These are phyloP conservation scores for Xerocomus nothofagi DNA, from an alignment of 1,284 basidiomycete species.

Conservation along the genomic window DNA sequence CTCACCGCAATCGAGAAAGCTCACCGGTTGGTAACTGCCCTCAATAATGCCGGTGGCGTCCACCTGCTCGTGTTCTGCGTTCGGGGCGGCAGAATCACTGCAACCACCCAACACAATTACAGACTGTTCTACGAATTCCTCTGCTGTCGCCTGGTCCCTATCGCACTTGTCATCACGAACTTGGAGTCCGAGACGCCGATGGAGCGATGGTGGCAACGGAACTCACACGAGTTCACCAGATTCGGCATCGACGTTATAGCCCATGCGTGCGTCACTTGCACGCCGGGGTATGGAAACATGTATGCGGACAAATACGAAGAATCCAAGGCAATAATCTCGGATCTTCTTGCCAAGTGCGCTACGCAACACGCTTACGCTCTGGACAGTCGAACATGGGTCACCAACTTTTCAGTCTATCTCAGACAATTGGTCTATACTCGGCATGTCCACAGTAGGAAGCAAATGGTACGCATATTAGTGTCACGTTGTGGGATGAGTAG, in stretches of 20 bases:
- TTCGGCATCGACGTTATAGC: slow-evolving; percentile 26
- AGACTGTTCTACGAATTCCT: slow-evolving; percentile 33
- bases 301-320: slow-evolving; percentile 32
- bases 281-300: slow-evolving; percentile 29
- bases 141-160: slow-evolving; percentile 30
- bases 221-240: slow-evolving; percentile 27
- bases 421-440: slow-evolving; percentile 24
- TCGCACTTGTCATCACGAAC: slow-evolving; percentile 32
- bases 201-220: slow-evolving; percentile 32
- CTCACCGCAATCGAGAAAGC: slow-evolving; percentile 34
- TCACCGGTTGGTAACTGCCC: slow-evolving; percentile 18
- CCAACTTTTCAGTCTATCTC: slow-evolving; percentile 26
- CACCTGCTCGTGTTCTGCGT: slow-evolving; percentile 35
- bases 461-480: slow-evolving; percentile 28
- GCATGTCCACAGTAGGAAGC: slow-evolving; percentile 24
- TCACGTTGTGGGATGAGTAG: slow-evolving; percentile 29
- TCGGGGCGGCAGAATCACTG: slow-evolving; percentile 34
- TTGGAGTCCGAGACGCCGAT: slow-evolving; percentile 33
- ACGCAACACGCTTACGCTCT: slow-evolving; percentile 21
- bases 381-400: slow-evolving; percentile 30
- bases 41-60: slow-evolving; percentile 29
- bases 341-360: slow-evolving; percentile 26
- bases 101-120: slow-evolving; percentile 35
- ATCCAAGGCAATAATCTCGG: slow-evolving; percentile 27
- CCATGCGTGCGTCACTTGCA: slow-evolving; percentile 32